These are phyloP conservation scores for Erodium texanum DNA, from an alignment of 441 rosid species.

Conservation along the genomic window DNA sequence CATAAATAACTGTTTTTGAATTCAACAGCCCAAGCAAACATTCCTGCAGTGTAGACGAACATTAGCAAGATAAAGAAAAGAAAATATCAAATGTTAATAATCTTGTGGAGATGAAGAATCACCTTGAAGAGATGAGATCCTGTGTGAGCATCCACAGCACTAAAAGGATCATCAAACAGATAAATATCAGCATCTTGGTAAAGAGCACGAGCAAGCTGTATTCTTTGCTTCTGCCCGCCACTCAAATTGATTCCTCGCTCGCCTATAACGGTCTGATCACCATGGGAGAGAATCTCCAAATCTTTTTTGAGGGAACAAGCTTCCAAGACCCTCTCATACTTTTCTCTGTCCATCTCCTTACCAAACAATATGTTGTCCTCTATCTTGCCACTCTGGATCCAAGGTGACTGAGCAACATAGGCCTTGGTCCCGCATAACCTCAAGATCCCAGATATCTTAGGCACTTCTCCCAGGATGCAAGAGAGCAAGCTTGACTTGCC, in stretches of 20 bases:
- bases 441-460: slow-evolving; percentile 39
- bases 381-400: slow-evolving; percentile 82
- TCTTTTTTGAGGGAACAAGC: slow-evolving; percentile 64
- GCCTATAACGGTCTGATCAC: slow-evolving; percentile 75
- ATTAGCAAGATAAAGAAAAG: no score
- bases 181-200: slow-evolving; percentile 76
- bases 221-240: slow-evolving; percentile 85
- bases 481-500: slow-evolving; percentile 60
- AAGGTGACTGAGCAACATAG: slow-evolving; percentile 76
- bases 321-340: slow-evolving; percentile 52
- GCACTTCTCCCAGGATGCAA: slow-evolving; percentile 49
- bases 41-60: slow-evolving; percentile 35
- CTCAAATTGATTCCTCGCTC: slow-evolving; percentile 88
- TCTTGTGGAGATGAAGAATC: no score
- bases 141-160: slow-evolving; percentile 88
- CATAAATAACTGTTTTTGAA: slow-evolving; percentile 49
- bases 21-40: slow-evolving; percentile 44
- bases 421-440: slow-evolving; percentile 59
- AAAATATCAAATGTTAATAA: no score
- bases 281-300: slow-evolving; percentile 61
- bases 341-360: slow-evolving; percentile 51
- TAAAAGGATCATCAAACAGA: slow-evolving; percentile 82
- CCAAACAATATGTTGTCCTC: slow-evolving; percentile 78
- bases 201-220: slow-evolving; percentile 79
- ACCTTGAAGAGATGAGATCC: slow-evolving; percentile 82